Evolutionary conservation across 2,329 filamentous ascomycete species (phyloP).

Genomic region (Graphium sp.): DNA sequence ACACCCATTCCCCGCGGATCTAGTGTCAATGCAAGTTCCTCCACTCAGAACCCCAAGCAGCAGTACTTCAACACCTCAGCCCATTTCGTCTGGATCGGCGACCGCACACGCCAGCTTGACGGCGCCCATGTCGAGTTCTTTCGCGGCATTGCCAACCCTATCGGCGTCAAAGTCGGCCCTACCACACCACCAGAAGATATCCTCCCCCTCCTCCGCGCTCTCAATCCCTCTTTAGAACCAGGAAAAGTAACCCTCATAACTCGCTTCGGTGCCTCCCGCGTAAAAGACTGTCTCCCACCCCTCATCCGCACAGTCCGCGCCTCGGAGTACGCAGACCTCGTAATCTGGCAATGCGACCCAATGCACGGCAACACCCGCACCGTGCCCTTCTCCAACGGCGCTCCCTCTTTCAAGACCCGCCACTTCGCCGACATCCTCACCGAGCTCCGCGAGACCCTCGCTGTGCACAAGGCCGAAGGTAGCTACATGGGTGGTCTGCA

Average conservation of each 20-base stretch:
- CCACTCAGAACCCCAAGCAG: conserved; percentile 20
- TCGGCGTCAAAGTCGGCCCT: conserved; percentile 91
- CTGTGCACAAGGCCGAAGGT: conserved; percentile 67
- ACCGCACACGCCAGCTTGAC: conserved; percentile 84
- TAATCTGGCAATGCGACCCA: conserved; percentile 97
- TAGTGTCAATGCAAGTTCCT: too few relatives aligned
- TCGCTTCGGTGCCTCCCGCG: conserved; percentile 70
- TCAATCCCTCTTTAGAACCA: conserved; percentile 68
- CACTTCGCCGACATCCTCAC: conserved; percentile 80
- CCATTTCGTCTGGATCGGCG: conserved; percentile 97
- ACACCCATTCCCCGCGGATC: conserved; percentile 32
- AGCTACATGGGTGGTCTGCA: conserved; percentile 90
- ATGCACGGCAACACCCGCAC: conserved; percentile 79
- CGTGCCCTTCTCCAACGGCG: too few relatives aligned
- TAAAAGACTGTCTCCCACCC: conserved; percentile 56
- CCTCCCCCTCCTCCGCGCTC: conserved; percentile 59
- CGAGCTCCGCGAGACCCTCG: conserved; percentile 69
- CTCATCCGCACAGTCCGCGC: conserved; percentile 82
- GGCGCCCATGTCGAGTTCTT: conserved; percentile 96
- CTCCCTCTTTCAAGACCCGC: conserved; percentile 79
- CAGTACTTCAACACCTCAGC: conserved; percentile 88
- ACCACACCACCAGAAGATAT: conserved; percentile 65
- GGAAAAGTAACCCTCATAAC: conserved; percentile 96
- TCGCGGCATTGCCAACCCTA: conserved; percentile 86
- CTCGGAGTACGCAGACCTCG: conserved; percentile 47